phyloP scores from a whole-genome alignment of 2,329 filamentous ascomycete genomes.

The Reticulascus tulasneorum region DNA sequence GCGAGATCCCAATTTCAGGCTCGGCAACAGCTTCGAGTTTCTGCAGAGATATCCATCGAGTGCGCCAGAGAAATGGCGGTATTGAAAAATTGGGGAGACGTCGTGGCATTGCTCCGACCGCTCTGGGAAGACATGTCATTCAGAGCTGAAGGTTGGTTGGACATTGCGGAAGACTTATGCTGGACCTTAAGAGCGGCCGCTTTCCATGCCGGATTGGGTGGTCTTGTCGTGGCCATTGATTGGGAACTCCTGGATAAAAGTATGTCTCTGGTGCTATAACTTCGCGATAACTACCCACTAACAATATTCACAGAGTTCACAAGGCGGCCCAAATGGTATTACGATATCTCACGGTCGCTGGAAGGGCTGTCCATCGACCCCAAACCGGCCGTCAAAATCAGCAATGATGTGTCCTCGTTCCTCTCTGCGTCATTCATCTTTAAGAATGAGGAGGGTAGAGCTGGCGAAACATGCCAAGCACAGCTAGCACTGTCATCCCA shows the following conservation, averaged over 20 bases:
- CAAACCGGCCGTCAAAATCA: constrained; percentile 47
- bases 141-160: constrained; percentile 55
- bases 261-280: constrained; percentile 30
- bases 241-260: constrained; percentile 61
- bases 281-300: constrained; percentile 11
- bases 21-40: constrained; percentile 48
- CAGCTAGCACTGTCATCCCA: constrained; percentile 57
- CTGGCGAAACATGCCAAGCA: constrained; percentile 54
- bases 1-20: constrained; percentile 52
- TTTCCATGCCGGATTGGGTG: constrained; percentile 44
- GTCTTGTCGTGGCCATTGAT: constrained; percentile 57
- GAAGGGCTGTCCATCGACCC: constrained; percentile 40
- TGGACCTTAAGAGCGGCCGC: constrained; percentile 60
- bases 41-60: constrained; percentile 54
- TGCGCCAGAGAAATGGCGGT: constrained; percentile 52
- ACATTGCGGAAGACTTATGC: constrained; percentile 55
- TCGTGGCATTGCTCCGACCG: constrained; percentile 50
- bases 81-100: constrained; percentile 47
- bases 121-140: constrained; percentile 56
- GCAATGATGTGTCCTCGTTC: constrained; percentile 50
- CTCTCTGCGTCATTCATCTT: constrained; percentile 55
- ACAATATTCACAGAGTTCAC: constrained; percentile 39
- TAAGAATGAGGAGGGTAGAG: constrained; percentile 53
- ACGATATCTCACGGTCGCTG: constrained; percentile 56
- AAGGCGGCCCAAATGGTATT: constrained; percentile 53